These are phyloP conservation scores for Miscanthus lutarioriparius DNA, from an alignment of 176 grass and related monocot genomes.

Conservation along the genomic window DNA sequence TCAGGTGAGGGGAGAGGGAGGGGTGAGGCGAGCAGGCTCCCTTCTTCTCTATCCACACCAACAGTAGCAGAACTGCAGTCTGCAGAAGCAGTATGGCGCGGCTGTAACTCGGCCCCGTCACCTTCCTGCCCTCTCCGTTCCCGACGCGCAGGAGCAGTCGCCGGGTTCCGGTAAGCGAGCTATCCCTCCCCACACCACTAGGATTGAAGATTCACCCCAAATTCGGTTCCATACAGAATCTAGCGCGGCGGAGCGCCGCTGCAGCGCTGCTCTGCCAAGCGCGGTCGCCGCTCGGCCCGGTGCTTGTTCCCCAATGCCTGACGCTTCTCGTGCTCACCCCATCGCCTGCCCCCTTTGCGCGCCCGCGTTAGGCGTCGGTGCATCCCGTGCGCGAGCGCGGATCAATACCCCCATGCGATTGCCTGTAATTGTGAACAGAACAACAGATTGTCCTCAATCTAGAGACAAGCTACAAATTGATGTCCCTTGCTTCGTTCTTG, in stretches of 20 bases:
- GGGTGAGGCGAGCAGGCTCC: neutral
- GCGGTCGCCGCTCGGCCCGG: neutral
- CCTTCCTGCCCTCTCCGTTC: neutral
- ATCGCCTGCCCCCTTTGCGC: neutral
- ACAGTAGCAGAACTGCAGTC: neutral
- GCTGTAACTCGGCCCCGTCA: neutral
- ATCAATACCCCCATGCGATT: no score
- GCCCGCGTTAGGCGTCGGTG: no score
- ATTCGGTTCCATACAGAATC: neutral
- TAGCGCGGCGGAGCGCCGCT: neutral
- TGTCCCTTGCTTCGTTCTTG: neutral
- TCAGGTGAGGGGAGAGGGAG: neutral
- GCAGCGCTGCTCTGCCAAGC: neutral
- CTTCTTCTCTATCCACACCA: slow-evolving; percentile 15
- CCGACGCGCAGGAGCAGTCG: neutral
- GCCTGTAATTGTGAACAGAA: neutral
- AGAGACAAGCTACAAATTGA: neutral
- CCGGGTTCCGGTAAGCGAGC: neutral
- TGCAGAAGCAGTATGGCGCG: neutral
- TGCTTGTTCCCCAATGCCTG: neutral
- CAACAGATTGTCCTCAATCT: neutral
- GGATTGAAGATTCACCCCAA: neutral
- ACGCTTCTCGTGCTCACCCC: neutral
- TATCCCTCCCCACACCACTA: neutral
- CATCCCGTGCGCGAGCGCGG: neutral